Conservation (phyloP, 352 stramenopile species). For the Elongisporangium anandrum region DNA sequence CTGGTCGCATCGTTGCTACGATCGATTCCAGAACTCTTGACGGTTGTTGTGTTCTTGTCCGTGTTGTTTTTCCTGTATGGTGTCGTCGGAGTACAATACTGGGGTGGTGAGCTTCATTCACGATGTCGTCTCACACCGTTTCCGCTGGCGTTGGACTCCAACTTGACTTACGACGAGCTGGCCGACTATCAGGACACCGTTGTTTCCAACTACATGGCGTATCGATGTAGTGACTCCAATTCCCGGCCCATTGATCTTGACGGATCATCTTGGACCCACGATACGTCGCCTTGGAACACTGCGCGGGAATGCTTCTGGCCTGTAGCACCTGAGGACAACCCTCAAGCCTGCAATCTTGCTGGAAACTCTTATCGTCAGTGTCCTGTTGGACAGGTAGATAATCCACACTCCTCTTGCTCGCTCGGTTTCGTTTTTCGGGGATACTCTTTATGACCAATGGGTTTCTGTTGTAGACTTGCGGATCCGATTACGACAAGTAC, state of each 20-base stretch:
- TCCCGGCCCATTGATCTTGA: constrained; percentile 17
- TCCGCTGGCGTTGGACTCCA: constrained; percentile 40
- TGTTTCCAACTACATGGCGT: constrained; percentile 15
- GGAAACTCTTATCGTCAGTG: constrained; percentile 20
- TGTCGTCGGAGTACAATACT: constrained; percentile 82
- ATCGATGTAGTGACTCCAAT: constrained; percentile 13
- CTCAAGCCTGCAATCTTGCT: constrained; percentile 50
- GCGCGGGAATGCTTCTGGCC: constrained; percentile 87
- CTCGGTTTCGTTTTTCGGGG: too few relatives aligned
- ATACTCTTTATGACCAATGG: constrained; percentile 6
- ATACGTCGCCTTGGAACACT: constrained; percentile 40
- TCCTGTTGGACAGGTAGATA: constrained; percentile 22
- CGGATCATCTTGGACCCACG: constrained; percentile 30
- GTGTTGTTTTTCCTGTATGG: constrained; percentile 87
- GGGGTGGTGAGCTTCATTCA: constrained; percentile 58
- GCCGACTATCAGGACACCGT: constrained; percentile 22
- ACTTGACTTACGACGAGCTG: constrained; percentile 22
- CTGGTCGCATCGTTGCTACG: constrained; percentile 67
- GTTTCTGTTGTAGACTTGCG: constrained; percentile 46
- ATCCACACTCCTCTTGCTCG: neutral
- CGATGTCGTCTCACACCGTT: constrained; percentile 68
- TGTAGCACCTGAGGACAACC: constrained; percentile 53
- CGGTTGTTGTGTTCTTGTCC: constrained; percentile 69
- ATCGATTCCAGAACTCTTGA: constrained; percentile 72
- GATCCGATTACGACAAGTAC: constrained; percentile 53